Evolutionary conservation across 257 asterid genomes (phyloP).

Genomic region (Leptodermis oblonga): DNA sequence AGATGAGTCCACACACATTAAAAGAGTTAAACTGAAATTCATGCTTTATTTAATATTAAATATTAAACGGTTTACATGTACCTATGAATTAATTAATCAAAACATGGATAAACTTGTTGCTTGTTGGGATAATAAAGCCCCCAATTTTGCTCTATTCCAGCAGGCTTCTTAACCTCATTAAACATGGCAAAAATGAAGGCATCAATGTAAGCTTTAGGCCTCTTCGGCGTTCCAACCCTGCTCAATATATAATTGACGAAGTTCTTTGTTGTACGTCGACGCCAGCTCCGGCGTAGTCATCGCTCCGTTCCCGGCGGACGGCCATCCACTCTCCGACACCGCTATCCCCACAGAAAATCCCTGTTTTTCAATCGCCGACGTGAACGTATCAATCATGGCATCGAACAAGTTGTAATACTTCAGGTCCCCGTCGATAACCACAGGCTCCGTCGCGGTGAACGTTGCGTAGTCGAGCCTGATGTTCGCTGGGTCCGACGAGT

Average conservation of each 20-base stretch:
- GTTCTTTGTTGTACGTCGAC: slow-evolving; percentile 16
- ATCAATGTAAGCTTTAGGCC: slow-evolving; percentile 12
- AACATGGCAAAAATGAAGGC: slow-evolving; percentile 26
- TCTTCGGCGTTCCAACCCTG: slow-evolving; percentile 21
- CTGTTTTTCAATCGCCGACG: slow-evolving; percentile 36
- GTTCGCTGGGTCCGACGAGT: neutral
- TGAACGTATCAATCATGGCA: slow-evolving; percentile 35
- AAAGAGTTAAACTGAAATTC: too few species aligned
- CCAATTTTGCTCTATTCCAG: slow-evolving; percentile 16
- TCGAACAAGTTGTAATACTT: slow-evolving; percentile 32
- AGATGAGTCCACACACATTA: too few species aligned
- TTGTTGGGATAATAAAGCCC: slow-evolving; percentile 19
- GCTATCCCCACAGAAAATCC: slow-evolving; percentile 29
- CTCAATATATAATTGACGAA: neutral
- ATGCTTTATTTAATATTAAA: too few species aligned
- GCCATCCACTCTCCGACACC: slow-evolving; percentile 44
- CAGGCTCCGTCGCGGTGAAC: slow-evolving; percentile 15
- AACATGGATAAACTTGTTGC: slow-evolving; percentile 4
- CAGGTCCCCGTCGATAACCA: neutral
- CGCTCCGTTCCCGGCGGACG: slow-evolving; percentile 24
- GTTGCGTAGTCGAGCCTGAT: slow-evolving; percentile 29
- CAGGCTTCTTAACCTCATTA: slow-evolving; percentile 24
- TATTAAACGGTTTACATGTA: too few species aligned
- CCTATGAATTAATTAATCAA: too few species aligned
- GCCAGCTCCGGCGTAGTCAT: slow-evolving; percentile 13